Percentiles rank a stretch among this genome's conserved stretches.
phyloP scores from a whole-genome alignment of 2,329 filamentous ascomycete genomes.

The Cryphonectria japonica region DNA sequence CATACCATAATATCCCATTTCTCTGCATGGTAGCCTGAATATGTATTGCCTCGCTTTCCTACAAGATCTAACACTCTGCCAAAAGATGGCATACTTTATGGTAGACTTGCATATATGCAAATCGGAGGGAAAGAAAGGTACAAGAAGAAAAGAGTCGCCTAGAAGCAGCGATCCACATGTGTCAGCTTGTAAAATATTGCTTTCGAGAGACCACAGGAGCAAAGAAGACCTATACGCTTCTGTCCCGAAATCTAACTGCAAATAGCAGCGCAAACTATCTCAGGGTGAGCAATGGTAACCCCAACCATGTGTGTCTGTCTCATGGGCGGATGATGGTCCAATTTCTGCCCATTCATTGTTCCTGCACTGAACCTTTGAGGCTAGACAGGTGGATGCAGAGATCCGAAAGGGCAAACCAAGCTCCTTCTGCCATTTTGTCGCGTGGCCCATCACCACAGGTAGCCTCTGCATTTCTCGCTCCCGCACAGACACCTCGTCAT shows the following conservation, averaged over 20 bases:
- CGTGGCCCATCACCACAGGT: conserved; percentile 60
- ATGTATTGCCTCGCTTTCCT: too few species aligned
- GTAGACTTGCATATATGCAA: too few species aligned
- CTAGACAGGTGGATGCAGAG: not conserved
- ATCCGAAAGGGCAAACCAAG: too few species aligned
- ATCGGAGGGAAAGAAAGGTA: not conserved
- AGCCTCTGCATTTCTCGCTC: conserved; percentile 68
- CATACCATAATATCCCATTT: too few species aligned
- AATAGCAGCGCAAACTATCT: not conserved
- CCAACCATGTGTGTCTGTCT: too few species aligned
- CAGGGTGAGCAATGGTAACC: too few species aligned
- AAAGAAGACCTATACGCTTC: not conserved
- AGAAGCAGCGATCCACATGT: not conserved
- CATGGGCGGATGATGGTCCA: not conserved
- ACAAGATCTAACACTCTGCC: too few species aligned
- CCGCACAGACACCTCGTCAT: conserved; percentile 67
- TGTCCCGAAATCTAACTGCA: not conserved
- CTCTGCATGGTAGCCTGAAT: too few species aligned
- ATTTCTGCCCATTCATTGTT: not conserved
- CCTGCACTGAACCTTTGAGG: not conserved
- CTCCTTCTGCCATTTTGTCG: not conserved
- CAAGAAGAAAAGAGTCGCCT: not conserved
- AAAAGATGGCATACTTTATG: too few species aligned
- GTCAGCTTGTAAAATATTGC: not conserved
- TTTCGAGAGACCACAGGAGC: not conserved